Base-by-base conservation (phyloP, 2,329 filamentous ascomycete species). In the Aspergillus phoenicis region DNA sequence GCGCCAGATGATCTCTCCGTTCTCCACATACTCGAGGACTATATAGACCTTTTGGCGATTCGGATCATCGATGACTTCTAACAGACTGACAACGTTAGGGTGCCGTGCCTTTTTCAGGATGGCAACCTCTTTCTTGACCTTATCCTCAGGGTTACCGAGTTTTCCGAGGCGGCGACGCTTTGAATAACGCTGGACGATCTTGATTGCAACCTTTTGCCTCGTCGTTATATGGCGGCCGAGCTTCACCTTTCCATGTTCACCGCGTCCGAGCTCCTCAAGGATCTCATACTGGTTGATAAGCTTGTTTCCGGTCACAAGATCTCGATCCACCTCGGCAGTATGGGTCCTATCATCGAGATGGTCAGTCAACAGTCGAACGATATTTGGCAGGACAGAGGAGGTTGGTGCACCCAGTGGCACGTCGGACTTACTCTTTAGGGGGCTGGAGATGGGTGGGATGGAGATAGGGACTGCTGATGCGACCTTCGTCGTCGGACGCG, bases 71-170 rank as follows among this genome's bases (percentile, higher is more conserved):
- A 99, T 98, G 71, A 99, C 93, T 79, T 99, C 95, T 65, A 98
- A 85, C 41, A 99, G 83, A 69, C 91, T 93, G 64, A 99, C 95
- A 43, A 99, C 91, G 72, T 99, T 97, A n/a, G 91, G 89, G 76
- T 99, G 95, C 30, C 94, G 89, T 57, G 96, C 96, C 81, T 99
- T 99, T 78, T 99, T 99, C 70, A 99, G 83, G 60, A 99, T 98
- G 73, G 95, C 95, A 65, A 99, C 96, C 80, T 99, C 95, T 74
- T 91, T 90, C 80, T 97, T 97, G 59, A 94, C 89, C 73, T 91
- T 91, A 66, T 84, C 82, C 71, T 89, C 87, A 17, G 87, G 85
- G 62, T 87, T 86, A n/a, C 84, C 86, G 41, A 87, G 78, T 70
- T 86, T 87, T 57, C 95, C 95, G n/a, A 99, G 84, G 26, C 94